Conservation (phyloP, 2,329 filamentous ascomycete genomes). For the Aspergillus uvarum region DNA sequence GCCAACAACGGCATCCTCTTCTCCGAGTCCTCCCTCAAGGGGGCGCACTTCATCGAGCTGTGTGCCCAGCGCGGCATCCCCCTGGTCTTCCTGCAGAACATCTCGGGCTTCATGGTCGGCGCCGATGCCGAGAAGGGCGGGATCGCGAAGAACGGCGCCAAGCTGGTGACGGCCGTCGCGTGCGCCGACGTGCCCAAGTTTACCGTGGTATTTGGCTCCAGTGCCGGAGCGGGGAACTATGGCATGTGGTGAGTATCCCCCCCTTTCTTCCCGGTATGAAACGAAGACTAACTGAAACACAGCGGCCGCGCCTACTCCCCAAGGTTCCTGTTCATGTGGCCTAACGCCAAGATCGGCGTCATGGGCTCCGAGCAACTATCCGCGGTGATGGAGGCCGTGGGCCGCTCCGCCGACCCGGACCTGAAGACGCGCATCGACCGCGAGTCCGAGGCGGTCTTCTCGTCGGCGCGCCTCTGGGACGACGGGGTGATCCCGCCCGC, state of each 20-base stretch:
- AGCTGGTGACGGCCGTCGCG: slow-evolving; percentile 91
- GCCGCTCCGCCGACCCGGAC: slow-evolving; percentile 75
- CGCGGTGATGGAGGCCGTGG: slow-evolving; percentile 92
- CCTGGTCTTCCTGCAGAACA: slow-evolving; percentile 92
- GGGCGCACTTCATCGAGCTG: slow-evolving; percentile 94
- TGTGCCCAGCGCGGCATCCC: slow-evolving; percentile 88
- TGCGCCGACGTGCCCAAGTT: slow-evolving; percentile 96
- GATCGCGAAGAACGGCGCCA: slow-evolving; percentile 96
- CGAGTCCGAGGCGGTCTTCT: slow-evolving; percentile 87
- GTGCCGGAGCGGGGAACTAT: slow-evolving; percentile 93
- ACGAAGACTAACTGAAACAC: not conserved
- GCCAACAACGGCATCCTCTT: slow-evolving; percentile 97
- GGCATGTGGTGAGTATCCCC: slow-evolving; percentile 72
- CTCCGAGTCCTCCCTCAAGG: slow-evolving; percentile 84
- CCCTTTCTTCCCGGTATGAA: not conserved
- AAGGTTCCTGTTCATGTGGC: slow-evolving; percentile 93
- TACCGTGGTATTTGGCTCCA: slow-evolving; percentile 91
- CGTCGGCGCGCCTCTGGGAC: slow-evolving; percentile 87
- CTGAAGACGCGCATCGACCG: slow-evolving; percentile 81
- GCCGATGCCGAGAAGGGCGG: slow-evolving; percentile 87
- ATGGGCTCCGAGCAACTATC: slow-evolving; percentile 94
- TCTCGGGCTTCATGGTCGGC: slow-evolving; percentile 97
- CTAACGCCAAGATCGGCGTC: slow-evolving; percentile 90
- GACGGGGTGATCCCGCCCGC: slow-evolving; percentile 78
- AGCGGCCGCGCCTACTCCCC: slow-evolving; percentile 89